Conservation (phyloP, 805 yeast genomes). For the Yueomyces sinensis region DNA sequence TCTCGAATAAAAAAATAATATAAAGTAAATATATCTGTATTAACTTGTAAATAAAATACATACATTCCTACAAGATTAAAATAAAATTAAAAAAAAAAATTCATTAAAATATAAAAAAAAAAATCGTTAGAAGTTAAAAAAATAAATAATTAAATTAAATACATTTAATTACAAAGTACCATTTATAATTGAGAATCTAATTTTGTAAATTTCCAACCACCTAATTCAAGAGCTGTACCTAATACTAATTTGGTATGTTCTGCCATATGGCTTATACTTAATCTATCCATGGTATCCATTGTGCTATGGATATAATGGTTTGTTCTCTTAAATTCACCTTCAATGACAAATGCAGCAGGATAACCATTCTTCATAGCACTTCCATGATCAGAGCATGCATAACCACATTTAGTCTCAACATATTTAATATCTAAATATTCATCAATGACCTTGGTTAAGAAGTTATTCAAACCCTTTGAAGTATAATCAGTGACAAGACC, state of each 20-base stretch:
- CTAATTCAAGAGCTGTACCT: slow-evolving; percentile 63
- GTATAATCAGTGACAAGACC: slow-evolving; percentile 75
- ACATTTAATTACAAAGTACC: no score
- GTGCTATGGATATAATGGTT: slow-evolving; percentile 66
- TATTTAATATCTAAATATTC: slow-evolving; percentile 56
- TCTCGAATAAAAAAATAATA: no score
- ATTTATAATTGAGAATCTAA: no score
- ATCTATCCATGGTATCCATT: slow-evolving; percentile 67
- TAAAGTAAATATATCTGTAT: no score
- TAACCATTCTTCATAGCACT: slow-evolving; percentile 73
- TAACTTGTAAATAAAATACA: no score
- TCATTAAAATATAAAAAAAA: no score
- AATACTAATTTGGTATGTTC: slow-evolving; percentile 72
- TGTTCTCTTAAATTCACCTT: slow-evolving; percentile 50
- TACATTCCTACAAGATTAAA: no score
- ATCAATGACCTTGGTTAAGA: slow-evolving; percentile 47
- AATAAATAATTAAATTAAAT: no score
- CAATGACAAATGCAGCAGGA: slow-evolving; percentile 76
- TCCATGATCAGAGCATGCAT: slow-evolving; percentile 89
- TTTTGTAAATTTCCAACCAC: slow-evolving; percentile 13
- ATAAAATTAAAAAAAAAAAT: no score
- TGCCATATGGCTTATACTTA: slow-evolving; percentile 64
- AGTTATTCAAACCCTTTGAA: slow-evolving; percentile 39
- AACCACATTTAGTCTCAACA: slow-evolving; percentile 71
- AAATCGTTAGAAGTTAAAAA: no score